Evolutionary conservation across 306 rosid species (phyloP), one percentile per base, ranked within the genome.

Genomic region (Adenanthera pavonina): DNA sequence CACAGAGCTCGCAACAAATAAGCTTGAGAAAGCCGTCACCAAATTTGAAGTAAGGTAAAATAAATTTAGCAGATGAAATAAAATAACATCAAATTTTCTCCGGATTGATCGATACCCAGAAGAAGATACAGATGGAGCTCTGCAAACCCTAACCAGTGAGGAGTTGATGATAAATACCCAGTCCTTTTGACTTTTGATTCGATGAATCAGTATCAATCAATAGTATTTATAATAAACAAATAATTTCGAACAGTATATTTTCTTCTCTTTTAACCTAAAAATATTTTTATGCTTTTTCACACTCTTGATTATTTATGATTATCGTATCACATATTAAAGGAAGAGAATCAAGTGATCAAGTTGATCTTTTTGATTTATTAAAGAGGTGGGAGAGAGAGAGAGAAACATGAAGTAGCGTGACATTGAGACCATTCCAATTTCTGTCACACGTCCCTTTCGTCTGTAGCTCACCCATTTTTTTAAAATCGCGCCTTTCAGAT

Each of bases 61-160:
- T 67, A 40, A 56, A 65, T 17, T 53, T 35, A 60, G 68, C 41
- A 16, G 68, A 9, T 7, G 6, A 67, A 89, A 40, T 12, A 2
- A 64, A 43, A 80, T 44, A 79, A 72, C 33, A 44, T 75, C 7
- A 66, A 73, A 25, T 72, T 78, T 74, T 33, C 56, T 36, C 46
- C 5, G 46, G 69, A 64, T 60, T 38, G 66, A 87, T 82, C 82
- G 84, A 79, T 60, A 86, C 89, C 90, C 88, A 80, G 90, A 85
- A 79, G 89, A 76, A 74, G 84, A 83, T 89, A 78, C 77, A 44
- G 84, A 61, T 65, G 79, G 30, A 68, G 85, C 64, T 48, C 79
- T 35, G 83, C 80, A 82, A 92, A 91, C 96, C 97, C 98, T 92
- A 91, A 84, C 81, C 73, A 82, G 83, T 40, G 80, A 54, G 74